Conservation (phyloP, 192 early-diverging fungal species). For the Podochytrium sp. region DNA sequence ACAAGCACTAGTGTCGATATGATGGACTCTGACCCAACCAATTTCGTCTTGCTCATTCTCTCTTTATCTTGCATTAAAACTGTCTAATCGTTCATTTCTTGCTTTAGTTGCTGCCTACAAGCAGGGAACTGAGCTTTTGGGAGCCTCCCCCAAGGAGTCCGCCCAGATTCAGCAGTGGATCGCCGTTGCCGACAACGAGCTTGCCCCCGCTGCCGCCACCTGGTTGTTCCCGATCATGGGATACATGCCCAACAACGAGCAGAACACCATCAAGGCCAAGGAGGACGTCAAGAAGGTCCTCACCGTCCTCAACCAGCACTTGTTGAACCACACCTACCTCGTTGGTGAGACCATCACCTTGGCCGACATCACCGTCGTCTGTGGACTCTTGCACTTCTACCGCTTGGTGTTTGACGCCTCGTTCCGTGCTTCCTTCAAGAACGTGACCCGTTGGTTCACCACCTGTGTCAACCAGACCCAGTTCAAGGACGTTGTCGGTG, state of each 20-base stretch:
- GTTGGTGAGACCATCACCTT: slow-evolving; percentile 92
- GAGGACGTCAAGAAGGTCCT: slow-evolving; percentile 69
- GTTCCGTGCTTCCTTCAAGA: slow-evolving; percentile 84
- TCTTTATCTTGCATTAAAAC: background rate
- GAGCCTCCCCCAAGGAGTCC: slow-evolving; percentile 45
- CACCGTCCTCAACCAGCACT: slow-evolving; percentile 74
- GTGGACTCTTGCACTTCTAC: slow-evolving; percentile 60
- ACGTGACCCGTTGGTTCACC: slow-evolving; percentile 91
- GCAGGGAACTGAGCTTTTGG: slow-evolving; percentile 49
- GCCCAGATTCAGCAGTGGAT: slow-evolving; percentile 57
- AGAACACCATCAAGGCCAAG: slow-evolving; percentile 69
- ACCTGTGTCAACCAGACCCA: slow-evolving; percentile 82
- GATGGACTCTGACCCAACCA: slow-evolving; percentile 16
- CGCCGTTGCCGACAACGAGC: slow-evolving; percentile 58
- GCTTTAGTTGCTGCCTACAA: slow-evolving; percentile 53
- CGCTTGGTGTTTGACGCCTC: slow-evolving; percentile 65
- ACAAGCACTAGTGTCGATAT: slow-evolving; percentile 35
- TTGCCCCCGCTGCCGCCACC: slow-evolving; percentile 43
- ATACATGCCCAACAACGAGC: slow-evolving; percentile 50
- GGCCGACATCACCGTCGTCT: slow-evolving; percentile 81
- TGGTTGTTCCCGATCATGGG: slow-evolving; percentile 60
- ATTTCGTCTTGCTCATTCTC: slow-evolving; percentile 18
- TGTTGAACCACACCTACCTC: slow-evolving; percentile 87
- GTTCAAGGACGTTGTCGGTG: slow-evolving; percentile 84
- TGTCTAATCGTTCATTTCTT: background rate